A percentile compares a stretch with the other conserved stretches of the same genome.
phyloP scores from a whole-genome alignment of 495 filamentous ascomycete genomes.

The Trichoderma gamsii region DNA sequence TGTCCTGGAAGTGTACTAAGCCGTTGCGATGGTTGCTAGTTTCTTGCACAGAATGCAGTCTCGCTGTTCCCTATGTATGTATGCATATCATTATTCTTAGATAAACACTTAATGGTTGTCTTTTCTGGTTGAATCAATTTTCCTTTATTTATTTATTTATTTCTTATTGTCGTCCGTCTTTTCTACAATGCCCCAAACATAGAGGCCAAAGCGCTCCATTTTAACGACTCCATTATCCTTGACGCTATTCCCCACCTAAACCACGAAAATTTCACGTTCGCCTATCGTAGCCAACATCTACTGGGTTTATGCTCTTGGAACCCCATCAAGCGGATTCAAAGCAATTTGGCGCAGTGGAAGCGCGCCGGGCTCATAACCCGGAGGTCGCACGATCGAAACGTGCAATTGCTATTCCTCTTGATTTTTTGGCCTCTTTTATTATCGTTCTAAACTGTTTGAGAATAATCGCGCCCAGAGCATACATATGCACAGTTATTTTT shows the following conservation, averaged over 20 bases:
- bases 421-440: background rate
- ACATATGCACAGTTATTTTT: background rate
- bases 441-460: too few relatives aligned
- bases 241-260: background rate
- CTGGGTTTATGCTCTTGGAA: background rate
- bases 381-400: conserved; percentile 14
- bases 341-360: conserved; percentile 14
- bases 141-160: background rate
- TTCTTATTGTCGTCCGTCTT: background rate
- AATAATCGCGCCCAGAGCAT: background rate
- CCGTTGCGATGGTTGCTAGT: too few relatives aligned
- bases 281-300: background rate
- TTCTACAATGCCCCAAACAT: too few relatives aligned
- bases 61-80: too few relatives aligned
- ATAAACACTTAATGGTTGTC: too few relatives aligned
- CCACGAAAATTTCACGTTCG: background rate
- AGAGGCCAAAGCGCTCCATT: background rate
- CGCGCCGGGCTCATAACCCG: conserved; percentile 14
- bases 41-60: too few relatives aligned
- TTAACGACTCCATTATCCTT: background rate
- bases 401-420: conserved; percentile 7
- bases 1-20: too few relatives aligned
- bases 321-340: conserved; percentile 1
- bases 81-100: too few relatives aligned
- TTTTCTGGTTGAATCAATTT: too few relatives aligned